Conservation (phyloP, 2,329 filamentous ascomycete species). For the Pseudogymnoascus sp. region DNA sequence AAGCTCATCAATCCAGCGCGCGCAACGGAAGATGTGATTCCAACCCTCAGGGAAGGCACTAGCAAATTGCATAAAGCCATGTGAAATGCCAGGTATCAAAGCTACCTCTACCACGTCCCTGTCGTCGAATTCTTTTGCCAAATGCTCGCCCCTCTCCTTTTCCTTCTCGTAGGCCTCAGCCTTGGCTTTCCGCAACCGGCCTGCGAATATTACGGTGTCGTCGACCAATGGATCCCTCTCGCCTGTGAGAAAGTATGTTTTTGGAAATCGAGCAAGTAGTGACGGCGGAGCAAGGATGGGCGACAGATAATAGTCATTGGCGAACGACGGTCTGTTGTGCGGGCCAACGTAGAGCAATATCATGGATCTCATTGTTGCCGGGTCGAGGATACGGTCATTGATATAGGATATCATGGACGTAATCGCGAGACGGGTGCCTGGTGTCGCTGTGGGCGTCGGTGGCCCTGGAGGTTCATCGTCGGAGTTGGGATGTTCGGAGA, state of each 20-base stretch:
- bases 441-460: not conserved
- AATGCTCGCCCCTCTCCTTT: constrained; percentile 43
- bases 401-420: constrained; percentile 98
- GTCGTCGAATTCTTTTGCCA: constrained; percentile 56
- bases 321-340: constrained; percentile 87
- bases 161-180: constrained; percentile 44
- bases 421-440: constrained; percentile 73
- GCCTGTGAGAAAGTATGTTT: constrained; percentile 88
- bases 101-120: constrained; percentile 73
- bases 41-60: constrained; percentile 82
- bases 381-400: constrained; percentile 87
- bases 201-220: constrained; percentile 94
- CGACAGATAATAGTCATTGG: constrained; percentile 81
- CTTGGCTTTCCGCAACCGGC: constrained; percentile 75
- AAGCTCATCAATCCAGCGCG: constrained; percentile 73
- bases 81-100: constrained; percentile 80
- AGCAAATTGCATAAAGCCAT: constrained; percentile 92
- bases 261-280: constrained; percentile 80
- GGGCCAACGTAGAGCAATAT: constrained; percentile 96
- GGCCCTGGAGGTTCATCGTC: not conserved
- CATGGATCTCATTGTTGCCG: constrained; percentile 99
- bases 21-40: constrained; percentile 75
- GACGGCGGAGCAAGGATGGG: constrained; percentile 83
- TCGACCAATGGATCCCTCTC: constrained; percentile 94
- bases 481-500: not conserved